Evolutionary conservation across 345 rosid genomes (phyloP), one percentile per base, ranked within the genome.

Genomic region (Nephelium lappaceum): DNA sequence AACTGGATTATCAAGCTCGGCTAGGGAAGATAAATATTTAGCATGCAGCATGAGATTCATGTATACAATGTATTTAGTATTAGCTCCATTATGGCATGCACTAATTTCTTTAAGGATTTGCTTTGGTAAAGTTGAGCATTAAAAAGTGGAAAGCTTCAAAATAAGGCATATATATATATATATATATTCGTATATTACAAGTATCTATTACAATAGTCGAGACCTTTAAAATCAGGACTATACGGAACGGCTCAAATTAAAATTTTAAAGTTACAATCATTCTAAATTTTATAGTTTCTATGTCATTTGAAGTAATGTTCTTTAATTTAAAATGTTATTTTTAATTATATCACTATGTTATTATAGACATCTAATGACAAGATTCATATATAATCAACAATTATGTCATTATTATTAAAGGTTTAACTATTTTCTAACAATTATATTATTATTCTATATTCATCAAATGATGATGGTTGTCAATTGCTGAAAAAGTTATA

Each of bases 21-120:
- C 78, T 27, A 6, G 81, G 80, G 23, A 78, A 76, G 75, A 60
- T 62, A 27, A 45, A 77, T 62, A 27, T 51, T 73, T 68, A 45
- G 51, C 38, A 39, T 24, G 77, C 51, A 47, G 43, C 61, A 69
- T 43, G 14, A 45, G 51, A 45, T 45, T 15, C 51, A 41, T 67
- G 24, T 41, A 11, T 69, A 64, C 60, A 41, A 51, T 42, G 36
- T 31, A 31, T 31, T 31, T 31, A 31, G 36, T 19, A 69, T 9
- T 14, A 4, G 41, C 58, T 66, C 16, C 15, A 42, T 65, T 18
- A 25, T 7, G 66, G 82, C 75, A 39, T 19, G 80, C 77, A 80
- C 68, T 65, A 11, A 79, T 51, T 39, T 65, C 70, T 43, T 51
- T 58, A 43, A 42, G 47, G 31, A 2, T 25, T 43, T 25, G 27